Evolutionary conservation across 1,139 yeast species (phyloP), one percentile per base, ranked within the genome.

Genomic region (Candida dubliniensis): DNA sequence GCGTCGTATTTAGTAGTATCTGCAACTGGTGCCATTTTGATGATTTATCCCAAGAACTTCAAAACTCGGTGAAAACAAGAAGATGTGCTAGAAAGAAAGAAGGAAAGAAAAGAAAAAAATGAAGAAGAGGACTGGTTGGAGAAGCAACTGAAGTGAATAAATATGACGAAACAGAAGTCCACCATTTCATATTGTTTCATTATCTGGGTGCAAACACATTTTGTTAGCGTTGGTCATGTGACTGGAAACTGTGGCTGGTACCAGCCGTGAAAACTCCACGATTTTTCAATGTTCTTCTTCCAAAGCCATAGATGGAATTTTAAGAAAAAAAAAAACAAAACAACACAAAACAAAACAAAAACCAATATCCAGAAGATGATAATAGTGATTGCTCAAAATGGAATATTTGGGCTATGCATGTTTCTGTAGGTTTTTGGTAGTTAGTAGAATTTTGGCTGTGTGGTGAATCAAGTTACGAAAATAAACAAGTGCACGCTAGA

Each of bases 1-100:
- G 64, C 60, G 38, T 59, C 63, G 53, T 59, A 59, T 46, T 56
- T 58, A 12, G 54, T 52, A 27, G 57, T 55, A 15, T 41, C 41
- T 30, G 51, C 47, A 15, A 47, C 53, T 14, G 56, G 57, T 30
- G 54, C 39, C 57, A 53, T 30, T 11, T 5, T 53, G 9, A 26
- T 42, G 32, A 14, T 23, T 3, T 3, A n/a, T 8, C 4, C 15
- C n/a, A 27, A 35, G 14, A 12, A 10, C 15, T 14, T 9, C 2
- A 8, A 10, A 32, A 15, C 13, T 3, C n/a, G n/a, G n/a, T 23
- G 36, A 34, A 34, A 34, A 12, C 4, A 34, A 18, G 10, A 9
- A 18, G 10, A 18, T 34, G 13, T 24, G 29, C 11, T 11, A 8
- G 10, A n/a, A 23, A 9, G 7, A 18, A 18, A 18, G 23, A 3